Evolutionary conservation across 257 asterid species (phyloP), one percentile per base, ranked within the genome.

Genomic region (Henckelia pumila): DNA sequence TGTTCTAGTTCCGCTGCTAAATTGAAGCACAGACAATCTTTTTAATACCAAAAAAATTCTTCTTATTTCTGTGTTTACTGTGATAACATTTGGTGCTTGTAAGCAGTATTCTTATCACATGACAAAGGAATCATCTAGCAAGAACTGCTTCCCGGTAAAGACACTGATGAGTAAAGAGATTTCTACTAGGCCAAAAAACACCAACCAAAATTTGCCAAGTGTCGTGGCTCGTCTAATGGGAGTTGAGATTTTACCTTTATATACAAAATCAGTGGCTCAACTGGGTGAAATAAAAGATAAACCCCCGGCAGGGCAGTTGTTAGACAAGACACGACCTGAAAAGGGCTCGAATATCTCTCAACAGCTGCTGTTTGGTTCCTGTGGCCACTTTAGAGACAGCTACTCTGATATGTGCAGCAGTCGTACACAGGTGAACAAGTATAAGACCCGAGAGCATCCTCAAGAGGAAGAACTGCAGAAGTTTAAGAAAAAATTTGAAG

Each of bases 151-250:
- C 76, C 76, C 78, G 22, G 85, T 85, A 22, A 91, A 83, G 84
- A 88, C 81, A 80, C 76, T 88, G 66, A 84, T 91, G 68, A 69
- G 80, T 49, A 85, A 87, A 78, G 99, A 94, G 70, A 78, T 82
- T 77, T 81, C 83, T 33, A 73, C 64, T 66, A 84, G 80, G 74
- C 81, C 85, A n/a, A n/a, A n/a, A 69, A 72, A 70, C 70, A 61
- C 73, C 72, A 85, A 77, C 71, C 83, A 79, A 26, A 93, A 73
- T 68, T 73, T 82, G 63, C 96, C 96, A 20, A 84, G 99, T 72
- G 90, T 88, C 23, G 91, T 94, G 75, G 99, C 97, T 66, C 99
- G 97, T 72, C 85, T 94, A 30, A 94, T 94, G 99, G 99, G 99
- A 68, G 95, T 94, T 52, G 99, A 94, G 71, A 73, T 55, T 62